phyloP scores from a whole-genome alignment of 306 rosid genomes.

The Rosa lucieae region DNA sequence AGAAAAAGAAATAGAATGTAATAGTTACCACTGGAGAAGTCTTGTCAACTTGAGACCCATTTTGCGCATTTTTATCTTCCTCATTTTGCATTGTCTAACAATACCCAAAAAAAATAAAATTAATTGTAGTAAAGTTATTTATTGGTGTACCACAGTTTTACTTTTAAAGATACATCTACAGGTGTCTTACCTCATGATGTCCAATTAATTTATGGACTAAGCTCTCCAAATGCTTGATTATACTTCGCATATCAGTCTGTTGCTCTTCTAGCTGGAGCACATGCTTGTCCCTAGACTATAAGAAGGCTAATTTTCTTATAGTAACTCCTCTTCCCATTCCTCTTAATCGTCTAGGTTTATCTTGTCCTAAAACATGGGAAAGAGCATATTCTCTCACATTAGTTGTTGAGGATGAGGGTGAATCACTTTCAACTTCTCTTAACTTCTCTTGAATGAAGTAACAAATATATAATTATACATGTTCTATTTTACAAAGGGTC shows the following conservation, averaged over 20 bases:
- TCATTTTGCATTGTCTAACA: too few relatives aligned
- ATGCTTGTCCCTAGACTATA: not conserved
- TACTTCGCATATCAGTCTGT: not conserved
- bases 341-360: not conserved
- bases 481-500: too few relatives aligned
- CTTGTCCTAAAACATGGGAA: not conserved
- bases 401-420: not conserved
- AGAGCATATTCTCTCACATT: slow-evolving; percentile 9
- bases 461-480: too few relatives aligned
- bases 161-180: too few relatives aligned
- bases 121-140: too few relatives aligned
- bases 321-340: not conserved
- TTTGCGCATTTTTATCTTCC: too few relatives aligned
- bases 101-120: too few relatives aligned
- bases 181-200: too few relatives aligned
- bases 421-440: not conserved
- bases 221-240: not conserved
- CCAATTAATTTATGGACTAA: not conserved
- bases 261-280: not conserved
- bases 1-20: too few relatives aligned
- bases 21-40: too few relatives aligned
- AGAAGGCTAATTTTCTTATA: not conserved
- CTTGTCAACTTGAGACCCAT: too few relatives aligned
- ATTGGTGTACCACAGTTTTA: too few relatives aligned
- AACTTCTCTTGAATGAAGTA: not conserved